Evolutionary conservation across 169 alveolate genomes (phyloP), one percentile per base, ranked within the genome.

Genomic region (Neospora caninum): DNA sequence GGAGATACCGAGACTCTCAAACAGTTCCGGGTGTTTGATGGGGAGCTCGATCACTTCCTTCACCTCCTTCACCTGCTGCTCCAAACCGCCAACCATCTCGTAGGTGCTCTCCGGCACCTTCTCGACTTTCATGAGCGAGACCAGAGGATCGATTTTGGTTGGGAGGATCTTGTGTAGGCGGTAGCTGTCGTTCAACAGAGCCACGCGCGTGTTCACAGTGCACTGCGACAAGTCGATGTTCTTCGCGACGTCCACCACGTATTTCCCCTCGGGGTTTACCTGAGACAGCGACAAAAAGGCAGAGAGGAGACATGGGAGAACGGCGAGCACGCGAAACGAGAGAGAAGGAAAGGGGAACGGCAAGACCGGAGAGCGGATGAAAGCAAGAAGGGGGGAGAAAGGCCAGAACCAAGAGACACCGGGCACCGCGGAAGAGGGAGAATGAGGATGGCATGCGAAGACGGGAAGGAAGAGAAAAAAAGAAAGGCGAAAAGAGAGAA

Each of bases 41-140:
- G 99, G 99, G 36, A 99, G 98, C 95, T 99, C 99, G 53, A 99
- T 99, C 25, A 99, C 99, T 96, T 99, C 99, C 95, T 99, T 99
- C 41, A 99, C 99, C 96, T 99, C 99, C 95, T 99, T 98, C 27
- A 98, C 99, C 96, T 99, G 99, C 94, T 98, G 98, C 92, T 99
- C 99, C 45, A 99, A 96, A 10, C 99, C 99, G 39, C 99, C 99
- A 0, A 99, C 99, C 99, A 99, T 99, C 95, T 91, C 99, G 94
- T 99, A 99, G 39, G 99, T 99, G 93, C 99, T 97, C 97, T 99
- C 99, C 2, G 99, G 99, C 7, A 99, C 99, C 97, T 99, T 99
- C 97, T 99, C 99, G 1, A 99, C 99, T 96, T 98, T 98, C 99
- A 99, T 99, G 67, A 99, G 97, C 64, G 99, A 98, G 53, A 99